Evolutionary conservation across 139 green algal species (phyloP).

Genomic region (Spirogloea muscicola): DNA sequence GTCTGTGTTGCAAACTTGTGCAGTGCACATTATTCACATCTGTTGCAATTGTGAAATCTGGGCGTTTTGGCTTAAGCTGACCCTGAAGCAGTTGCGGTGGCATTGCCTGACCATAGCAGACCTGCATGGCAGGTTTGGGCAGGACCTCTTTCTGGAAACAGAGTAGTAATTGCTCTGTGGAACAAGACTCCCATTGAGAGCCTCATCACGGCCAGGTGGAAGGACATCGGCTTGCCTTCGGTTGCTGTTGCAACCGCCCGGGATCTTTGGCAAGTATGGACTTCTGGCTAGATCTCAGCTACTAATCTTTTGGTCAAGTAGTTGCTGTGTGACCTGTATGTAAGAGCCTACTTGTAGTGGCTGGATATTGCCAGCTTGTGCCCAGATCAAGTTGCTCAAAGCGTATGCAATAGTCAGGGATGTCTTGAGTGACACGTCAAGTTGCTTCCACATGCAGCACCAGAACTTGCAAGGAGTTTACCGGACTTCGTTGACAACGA

Average conservation of each 20-base stretch:
- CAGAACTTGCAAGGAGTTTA: too few relatives aligned
- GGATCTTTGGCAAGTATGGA: conserved; percentile 31
- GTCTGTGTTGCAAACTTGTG: background rate
- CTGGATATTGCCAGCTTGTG: too few relatives aligned
- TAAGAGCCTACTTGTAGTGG: too few relatives aligned
- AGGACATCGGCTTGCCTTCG: background rate
- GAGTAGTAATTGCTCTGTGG: conserved; percentile 7
- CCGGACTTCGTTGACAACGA: too few relatives aligned
- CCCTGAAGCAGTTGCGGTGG: background rate
- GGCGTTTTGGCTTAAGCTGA: background rate
- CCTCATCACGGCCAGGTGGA: conserved; percentile 5
- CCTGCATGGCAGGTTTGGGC: conserved; percentile 24
- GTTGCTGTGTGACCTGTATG: too few relatives aligned
- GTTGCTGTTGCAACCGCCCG: background rate
- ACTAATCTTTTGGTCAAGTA: too few relatives aligned
- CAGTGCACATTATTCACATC: background rate
- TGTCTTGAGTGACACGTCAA: too few relatives aligned
- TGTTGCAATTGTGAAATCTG: background rate
- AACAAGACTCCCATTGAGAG: background rate
- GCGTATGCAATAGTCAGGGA: too few relatives aligned
- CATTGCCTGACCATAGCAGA: too few relatives aligned
- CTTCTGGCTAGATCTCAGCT: too few relatives aligned
- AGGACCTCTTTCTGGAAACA: conserved; percentile 7
- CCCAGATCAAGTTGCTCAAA: too few relatives aligned
- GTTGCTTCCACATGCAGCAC: too few relatives aligned